Evolutionary conservation across 768 basidiomycete genomes (phyloP), one percentile per base, ranked within the genome.

Genomic region (Lactarius evosmus): DNA sequence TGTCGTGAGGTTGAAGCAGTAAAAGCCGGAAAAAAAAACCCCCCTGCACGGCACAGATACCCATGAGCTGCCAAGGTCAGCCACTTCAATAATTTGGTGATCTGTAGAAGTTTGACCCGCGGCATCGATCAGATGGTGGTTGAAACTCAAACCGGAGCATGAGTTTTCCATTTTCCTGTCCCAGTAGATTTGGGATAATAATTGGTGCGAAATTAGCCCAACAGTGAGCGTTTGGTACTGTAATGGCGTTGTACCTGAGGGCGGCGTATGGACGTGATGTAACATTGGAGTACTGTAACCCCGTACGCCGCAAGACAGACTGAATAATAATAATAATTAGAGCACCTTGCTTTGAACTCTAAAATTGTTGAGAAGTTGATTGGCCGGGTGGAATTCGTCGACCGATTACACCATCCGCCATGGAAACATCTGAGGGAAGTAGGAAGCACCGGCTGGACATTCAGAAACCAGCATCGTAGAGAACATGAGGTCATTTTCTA

Each of bases 61-160:
- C 30, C 27, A 51, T 25, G 7, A 22, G 19, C 19, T 38, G 12
- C 29, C 55, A 11, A 2, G n/a, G 56, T 52, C 50, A 32, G n/a
- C 22, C 38, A 29, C 11, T 22, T 52, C 33, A 19, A 8, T 54
- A 14, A 34, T 54, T 60, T 5, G 19, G 34, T 38, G 33, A 49
- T 29, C 33, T 49, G 36, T 27, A 29, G 33, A 22, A 30, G 30
- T 22, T 41, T n/a, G 27, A 33, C 52, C 56, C 40, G 29, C n/a
- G 51, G 57, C 27, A 53, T 32, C 17, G 29, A 58, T 53, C 61
- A 19, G 53, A 44, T 55, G 41, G 52, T 61, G 41, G 60, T 34
- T 61, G 19, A 52, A 58, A 44, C 32, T 7, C 22, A 19, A 44
- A 32, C 36, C 44, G 19, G 34, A 55, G 34, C 44, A 22, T 46